Conservation (phyloP, 768 basidiomycete species). For the Trametes sanguinea region DNA sequence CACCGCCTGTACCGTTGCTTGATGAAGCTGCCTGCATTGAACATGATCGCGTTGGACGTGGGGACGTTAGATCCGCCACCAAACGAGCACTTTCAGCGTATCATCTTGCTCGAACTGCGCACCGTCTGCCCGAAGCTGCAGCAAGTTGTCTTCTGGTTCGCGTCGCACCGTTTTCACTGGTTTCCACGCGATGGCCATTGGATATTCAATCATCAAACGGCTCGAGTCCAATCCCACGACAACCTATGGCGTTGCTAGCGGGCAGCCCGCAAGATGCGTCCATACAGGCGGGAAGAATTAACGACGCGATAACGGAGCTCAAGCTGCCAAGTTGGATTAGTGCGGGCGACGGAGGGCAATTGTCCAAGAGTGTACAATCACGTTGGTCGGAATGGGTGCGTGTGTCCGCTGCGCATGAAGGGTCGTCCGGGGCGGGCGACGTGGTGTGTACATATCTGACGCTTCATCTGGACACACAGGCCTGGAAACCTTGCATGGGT, state of each 20-base stretch:
- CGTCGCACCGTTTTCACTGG: conserved; percentile 29
- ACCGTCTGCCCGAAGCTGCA: conserved; percentile 40
- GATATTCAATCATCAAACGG: conserved; percentile 12
- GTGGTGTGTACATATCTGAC: conserved; percentile 11
- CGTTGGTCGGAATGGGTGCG: conserved; percentile 8
- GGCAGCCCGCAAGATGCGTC: not conserved
- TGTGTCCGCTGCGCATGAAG: conserved; percentile 9
- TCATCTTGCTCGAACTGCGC: conserved; percentile 41
- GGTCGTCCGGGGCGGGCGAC: conserved; percentile 2
- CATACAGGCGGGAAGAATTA: not conserved
- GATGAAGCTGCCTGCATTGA: conserved; percentile 37
- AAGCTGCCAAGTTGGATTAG: not conserved
- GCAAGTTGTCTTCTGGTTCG: conserved; percentile 38
- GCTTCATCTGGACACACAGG: conserved; percentile 13
- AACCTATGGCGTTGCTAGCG: conserved; percentile 24
- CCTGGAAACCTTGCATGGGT: conserved; percentile 3
- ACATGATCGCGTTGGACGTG: conserved; percentile 41
- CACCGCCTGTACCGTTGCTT: conserved; percentile 37
- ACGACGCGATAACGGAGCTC: conserved; percentile 15
- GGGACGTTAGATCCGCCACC: conserved; percentile 38
- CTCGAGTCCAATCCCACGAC: conserved; percentile 17
- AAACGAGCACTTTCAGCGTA: conserved; percentile 35
- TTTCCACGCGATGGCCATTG: conserved; percentile 28
- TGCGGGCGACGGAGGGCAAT: not conserved
- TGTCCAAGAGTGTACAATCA: not conserved